Evolutionary conservation across 2,329 filamentous ascomycete species (phyloP), one percentile per base, ranked within the genome.

Genomic region (Fusarium ambrosium): DNA sequence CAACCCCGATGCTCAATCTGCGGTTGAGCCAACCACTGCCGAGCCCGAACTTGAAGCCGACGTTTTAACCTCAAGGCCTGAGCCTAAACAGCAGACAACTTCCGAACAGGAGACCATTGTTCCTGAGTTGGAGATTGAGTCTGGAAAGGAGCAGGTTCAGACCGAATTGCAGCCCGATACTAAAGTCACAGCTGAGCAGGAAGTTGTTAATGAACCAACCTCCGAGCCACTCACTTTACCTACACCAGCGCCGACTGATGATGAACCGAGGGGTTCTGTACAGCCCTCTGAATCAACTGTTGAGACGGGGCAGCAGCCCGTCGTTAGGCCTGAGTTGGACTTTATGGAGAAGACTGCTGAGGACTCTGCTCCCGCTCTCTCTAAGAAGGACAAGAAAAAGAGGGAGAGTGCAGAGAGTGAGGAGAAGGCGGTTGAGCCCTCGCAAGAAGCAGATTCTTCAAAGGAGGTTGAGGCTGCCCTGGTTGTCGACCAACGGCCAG

Each of bases 311-410:
- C n/a, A 58, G 36, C 59, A 51, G n/a, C 27, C 65, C 37, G 9
- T 20, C 24, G 24, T 22, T 24, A 14, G 65, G 48, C 13, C 51
- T n/a, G 63, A 71, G 51, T 39, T 55, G 27, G 64, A 70, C 10
- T 7, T 18, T n/a, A 7, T 41, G n/a, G 62, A 68, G 41, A 51
- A 71, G 20, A 39, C 58, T 27, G 32, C 37, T 14, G 66, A 71
- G 37, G 62, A 72, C 8, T 43, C 34, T 11, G 36, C 45, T 6
- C 32, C 51, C 59, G 45, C 62, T 29, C 56, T 66, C 43, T 72
- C 67, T 2, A 77, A 75, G 62, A 77, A 79, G 34, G 66, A 75
- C 29, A 81, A 79, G 53, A 79, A 79, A 39, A 72, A 71, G 51
- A 66, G 67, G 37, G 69, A 67, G 55, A 68, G 67, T 34, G 27